Evolutionary conservation across 192 early-diverging fungal species (phyloP), one percentile per base, ranked within the genome.

Genomic region (Phlyctochytrium bullatum): DNA sequence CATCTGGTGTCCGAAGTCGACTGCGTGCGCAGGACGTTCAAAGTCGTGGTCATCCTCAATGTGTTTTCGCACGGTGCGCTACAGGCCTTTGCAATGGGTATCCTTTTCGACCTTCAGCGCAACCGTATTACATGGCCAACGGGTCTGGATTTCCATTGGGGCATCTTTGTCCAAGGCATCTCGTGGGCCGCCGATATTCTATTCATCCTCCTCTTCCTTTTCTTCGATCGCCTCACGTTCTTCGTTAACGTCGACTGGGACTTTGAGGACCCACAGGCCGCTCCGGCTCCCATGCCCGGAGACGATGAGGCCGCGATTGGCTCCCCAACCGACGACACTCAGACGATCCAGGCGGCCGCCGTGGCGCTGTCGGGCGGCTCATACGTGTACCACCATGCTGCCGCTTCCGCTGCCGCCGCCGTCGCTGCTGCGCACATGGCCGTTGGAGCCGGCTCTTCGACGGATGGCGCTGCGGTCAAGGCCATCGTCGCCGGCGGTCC

Each of bases 201-300:
- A 6, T 57, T 57, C 54, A 57, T 57, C 54, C 6, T 14, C 12
- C 27, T 57, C 27, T 57, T 57, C 54, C 27, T 25, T 25, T 57
- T 57, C 54, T 57, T 57, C 25, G 54, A 57, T 25, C 20, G 20
- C 20, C 16, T 14, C 12, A 57, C 54, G 14, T 57, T 57, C 54
- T 57, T 57, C 54, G 40, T 47, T 20, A 47, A 47, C 40, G 40
- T 47, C 40, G 40, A 47, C 40, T 47, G 40, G 40, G 40, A 47
- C 20, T 47, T 47, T 20, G 40, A 47, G 40, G n/a, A n/a, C n/a
- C n/a, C n/a, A n/a, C n/a, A n/a, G n/a, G n/a, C n/a, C n/a, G n/a
- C n/a, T n/a, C n/a, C n/a, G n/a, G n/a, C n/a, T n/a, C n/a, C n/a
- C n/a, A n/a, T n/a, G n/a, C n/a, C n/a, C n/a, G n/a, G n/a, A n/a